Evolutionary conservation across 768 basidiomycete genomes (phyloP).

Genomic region (Panellus pusillus): DNA sequence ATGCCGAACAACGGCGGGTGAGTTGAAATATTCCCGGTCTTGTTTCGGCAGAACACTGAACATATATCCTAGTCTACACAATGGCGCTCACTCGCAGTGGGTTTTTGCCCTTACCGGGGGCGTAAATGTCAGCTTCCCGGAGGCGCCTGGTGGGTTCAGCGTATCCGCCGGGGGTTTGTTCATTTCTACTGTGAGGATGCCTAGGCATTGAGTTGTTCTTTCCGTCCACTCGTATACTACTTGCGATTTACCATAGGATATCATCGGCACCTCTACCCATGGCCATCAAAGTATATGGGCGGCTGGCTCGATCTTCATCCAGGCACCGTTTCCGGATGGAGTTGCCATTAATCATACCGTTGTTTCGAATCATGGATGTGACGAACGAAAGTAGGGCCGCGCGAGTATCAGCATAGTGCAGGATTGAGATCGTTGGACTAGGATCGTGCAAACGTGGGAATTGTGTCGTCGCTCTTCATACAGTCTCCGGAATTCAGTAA

Average conservation of each 20-base stretch:
- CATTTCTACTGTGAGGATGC: conserved; percentile 21
- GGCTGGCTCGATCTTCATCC: conserved; percentile 22
- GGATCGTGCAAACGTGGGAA: too few species aligned
- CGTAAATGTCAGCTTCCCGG: conserved; percentile 20
- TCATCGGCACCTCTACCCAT: conserved; percentile 19
- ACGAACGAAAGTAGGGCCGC: background rate
- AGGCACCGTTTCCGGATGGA: conserved; percentile 23
- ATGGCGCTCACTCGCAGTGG: conserved; percentile 23
- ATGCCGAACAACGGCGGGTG: conserved; percentile 24
- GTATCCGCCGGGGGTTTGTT: conserved; percentile 21
- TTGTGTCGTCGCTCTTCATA: too few species aligned
- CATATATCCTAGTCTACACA: conserved; percentile 19
- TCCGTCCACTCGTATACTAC: conserved; percentile 1
- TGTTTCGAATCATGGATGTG: conserved; percentile 14
- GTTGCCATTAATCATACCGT: conserved; percentile 21
- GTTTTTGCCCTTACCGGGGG: conserved; percentile 24
- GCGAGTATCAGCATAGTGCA: too few species aligned
- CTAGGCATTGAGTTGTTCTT: too few species aligned
- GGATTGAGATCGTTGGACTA: too few species aligned
- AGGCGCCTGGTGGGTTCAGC: conserved; percentile 19
- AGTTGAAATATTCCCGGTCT: background rate
- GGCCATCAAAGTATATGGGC: conserved; percentile 23
- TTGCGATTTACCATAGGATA: conserved; percentile 10
- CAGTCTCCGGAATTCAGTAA: too few species aligned
- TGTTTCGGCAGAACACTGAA: conserved; percentile 11